Conservation (phyloP, 805 yeast species). For the Kodamaea sagamina region DNA sequence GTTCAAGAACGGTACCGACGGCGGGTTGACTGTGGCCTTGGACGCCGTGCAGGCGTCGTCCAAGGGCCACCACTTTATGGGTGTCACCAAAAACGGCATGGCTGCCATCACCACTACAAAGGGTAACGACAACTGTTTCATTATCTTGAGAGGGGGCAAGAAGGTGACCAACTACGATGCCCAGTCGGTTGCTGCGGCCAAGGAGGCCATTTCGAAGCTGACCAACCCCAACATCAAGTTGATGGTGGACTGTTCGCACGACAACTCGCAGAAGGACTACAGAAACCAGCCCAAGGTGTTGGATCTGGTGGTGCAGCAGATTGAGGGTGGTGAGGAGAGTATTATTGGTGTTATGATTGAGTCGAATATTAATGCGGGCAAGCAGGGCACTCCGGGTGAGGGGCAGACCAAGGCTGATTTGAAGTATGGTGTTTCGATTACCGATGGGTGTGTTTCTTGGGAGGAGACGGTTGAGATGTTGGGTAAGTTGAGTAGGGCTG, state of each 20-base stretch:
- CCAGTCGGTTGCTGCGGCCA: slow-evolving; percentile 72
- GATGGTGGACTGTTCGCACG: slow-evolving; percentile 98
- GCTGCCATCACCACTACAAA: slow-evolving; percentile 95
- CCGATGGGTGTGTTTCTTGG: slow-evolving; percentile 96
- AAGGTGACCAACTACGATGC: slow-evolving; percentile 91
- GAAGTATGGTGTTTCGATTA: slow-evolving; percentile 92
- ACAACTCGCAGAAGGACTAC: slow-evolving; percentile 92
- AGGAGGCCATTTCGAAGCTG: slow-evolving; percentile 54
- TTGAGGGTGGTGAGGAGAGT: slow-evolving; percentile 73
- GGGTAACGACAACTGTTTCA: slow-evolving; percentile 93
- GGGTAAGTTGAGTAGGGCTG: slow-evolving; percentile 77
- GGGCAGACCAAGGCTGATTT: slow-evolving; percentile 56
- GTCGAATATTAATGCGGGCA: slow-evolving; percentile 87
- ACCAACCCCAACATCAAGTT: slow-evolving; percentile 54
- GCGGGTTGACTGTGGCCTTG: slow-evolving; percentile 85
- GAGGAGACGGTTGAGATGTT: slow-evolving; percentile 84
- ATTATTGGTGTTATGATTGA: slow-evolving; percentile 96
- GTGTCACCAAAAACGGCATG: slow-evolving; percentile 95
- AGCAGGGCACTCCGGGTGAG: slow-evolving; percentile 71
- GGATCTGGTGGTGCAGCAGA: slow-evolving; percentile 75
- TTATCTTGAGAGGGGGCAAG: slow-evolving; percentile 95
- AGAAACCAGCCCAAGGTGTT: slow-evolving; percentile 95
- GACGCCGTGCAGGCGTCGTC: slow-evolving; percentile 94
- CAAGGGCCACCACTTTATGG: slow-evolving; percentile 91
- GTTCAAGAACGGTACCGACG: slow-evolving; percentile 98